Conservation (phyloP, 495 filamentous ascomycete genomes). For the Echria macrotheca region DNA sequence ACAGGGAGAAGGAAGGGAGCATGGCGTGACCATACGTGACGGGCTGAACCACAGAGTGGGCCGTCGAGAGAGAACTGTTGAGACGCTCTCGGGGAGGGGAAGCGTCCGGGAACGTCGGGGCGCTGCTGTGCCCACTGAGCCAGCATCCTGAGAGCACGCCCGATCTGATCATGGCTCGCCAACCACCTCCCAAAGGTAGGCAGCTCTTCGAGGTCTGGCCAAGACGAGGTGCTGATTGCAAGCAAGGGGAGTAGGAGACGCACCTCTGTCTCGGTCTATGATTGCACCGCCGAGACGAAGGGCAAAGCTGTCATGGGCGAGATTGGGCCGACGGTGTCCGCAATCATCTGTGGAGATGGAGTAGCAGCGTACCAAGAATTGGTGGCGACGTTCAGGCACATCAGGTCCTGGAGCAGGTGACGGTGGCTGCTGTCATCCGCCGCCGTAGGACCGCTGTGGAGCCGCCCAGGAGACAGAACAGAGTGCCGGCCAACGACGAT, state of each 20-base stretch:
- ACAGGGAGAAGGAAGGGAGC: neutral
- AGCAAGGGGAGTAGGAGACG: neutral
- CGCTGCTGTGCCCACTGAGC: too few species aligned
- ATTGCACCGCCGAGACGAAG: neutral
- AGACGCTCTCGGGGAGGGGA: too few species aligned
- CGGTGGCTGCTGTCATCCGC: conserved; percentile 2
- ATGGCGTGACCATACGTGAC: too few species aligned
- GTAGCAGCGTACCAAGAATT: neutral
- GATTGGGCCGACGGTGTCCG: too few species aligned
- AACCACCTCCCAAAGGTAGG: neutral
- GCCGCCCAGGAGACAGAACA: too few species aligned
- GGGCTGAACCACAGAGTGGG: too few species aligned
- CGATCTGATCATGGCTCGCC: neutral
- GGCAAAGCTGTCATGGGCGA: neutral
- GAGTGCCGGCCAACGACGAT: neutral
- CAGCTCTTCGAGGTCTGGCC: neutral
- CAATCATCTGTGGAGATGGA: neutral
- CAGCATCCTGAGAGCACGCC: neutral
- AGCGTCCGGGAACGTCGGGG: too few species aligned
- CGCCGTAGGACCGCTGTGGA: conserved; percentile 2
- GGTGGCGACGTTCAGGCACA: neutral
- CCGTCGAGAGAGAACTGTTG: too few species aligned
- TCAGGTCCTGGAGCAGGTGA: conserved; percentile 7
- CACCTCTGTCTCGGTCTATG: neutral
- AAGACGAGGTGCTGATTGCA: neutral